Percentiles rank a stretch among this genome's conserved stretches.
phyloP scores from a whole-genome alignment of 352 stramenopile species.

The Globisporangium cylindrosporum region DNA sequence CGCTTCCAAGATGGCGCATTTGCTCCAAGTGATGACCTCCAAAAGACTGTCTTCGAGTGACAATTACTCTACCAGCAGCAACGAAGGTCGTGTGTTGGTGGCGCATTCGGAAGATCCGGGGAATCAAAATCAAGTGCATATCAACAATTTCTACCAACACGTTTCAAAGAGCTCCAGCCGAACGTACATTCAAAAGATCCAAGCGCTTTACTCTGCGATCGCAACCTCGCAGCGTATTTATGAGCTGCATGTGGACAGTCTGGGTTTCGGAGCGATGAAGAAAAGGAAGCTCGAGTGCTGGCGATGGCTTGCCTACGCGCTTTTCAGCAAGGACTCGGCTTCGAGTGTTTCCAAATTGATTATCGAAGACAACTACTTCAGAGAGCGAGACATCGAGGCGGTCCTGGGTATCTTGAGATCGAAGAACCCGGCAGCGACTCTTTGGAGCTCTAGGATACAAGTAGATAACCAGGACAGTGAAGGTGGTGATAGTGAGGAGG shows the following conservation, averaged over 20 bases:
- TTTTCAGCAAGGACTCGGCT: conserved; percentile 13
- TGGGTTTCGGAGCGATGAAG: neutral
- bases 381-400: neutral
- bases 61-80: neutral
- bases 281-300: conserved; percentile 8
- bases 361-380: conserved; percentile 7
- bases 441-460: neutral
- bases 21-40: conserved; percentile 2
- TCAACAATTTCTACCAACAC: neutral
- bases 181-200: conserved; percentile 8
- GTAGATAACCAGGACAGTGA: neutral
- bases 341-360: conserved; percentile 9
- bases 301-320: conserved; percentile 15
- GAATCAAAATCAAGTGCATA: neutral
- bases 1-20: neutral
- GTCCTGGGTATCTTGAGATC: conserved; percentile 1
- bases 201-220: conserved; percentile 10
- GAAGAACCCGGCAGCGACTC: conserved; percentile 10
- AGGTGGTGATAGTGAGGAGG: neutral
- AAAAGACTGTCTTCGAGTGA: neutral
- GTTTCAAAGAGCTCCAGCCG: neutral
- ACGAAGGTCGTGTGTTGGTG: neutral
- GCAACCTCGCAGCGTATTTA: neutral
- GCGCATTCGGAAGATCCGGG: neutral
- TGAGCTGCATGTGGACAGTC: conserved; percentile 4